A percentile compares a stretch with the other conserved stretches of the same genome.
Evolutionary conservation across 1,284 basidiomycete genomes (phyloP).

Genomic region (Malassezia pachydermatis): DNA sequence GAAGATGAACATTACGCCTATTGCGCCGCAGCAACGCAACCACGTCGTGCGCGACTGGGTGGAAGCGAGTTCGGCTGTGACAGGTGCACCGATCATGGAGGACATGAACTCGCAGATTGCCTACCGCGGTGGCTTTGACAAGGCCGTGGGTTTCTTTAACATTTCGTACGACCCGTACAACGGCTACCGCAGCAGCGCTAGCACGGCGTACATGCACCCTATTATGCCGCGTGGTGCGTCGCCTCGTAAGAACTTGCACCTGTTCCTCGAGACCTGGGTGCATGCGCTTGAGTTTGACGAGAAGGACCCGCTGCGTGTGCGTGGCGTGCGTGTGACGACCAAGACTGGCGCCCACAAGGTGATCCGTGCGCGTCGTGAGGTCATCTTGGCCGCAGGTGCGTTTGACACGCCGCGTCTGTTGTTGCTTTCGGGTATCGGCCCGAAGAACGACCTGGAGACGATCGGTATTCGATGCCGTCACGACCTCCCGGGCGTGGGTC

Average conservation of each 20-base stretch:
- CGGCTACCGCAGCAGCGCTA: constrained; percentile 41
- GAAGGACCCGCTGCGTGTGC: constrained; percentile 24
- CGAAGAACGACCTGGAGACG: constrained; percentile 49
- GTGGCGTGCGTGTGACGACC: constrained; percentile 32
- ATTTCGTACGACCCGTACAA: constrained; percentile 48
- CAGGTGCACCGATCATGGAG: constrained; percentile 41
- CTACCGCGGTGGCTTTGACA: constrained; percentile 35
- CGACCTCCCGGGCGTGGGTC: constrained; percentile 53
- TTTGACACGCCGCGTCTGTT: constrained; percentile 53
- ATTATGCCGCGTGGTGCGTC: constrained; percentile 46
- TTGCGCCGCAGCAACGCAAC: constrained; percentile 46
- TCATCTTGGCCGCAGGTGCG: constrained; percentile 46
- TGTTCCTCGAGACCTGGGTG: constrained; percentile 49
- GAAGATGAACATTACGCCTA: constrained; percentile 48
- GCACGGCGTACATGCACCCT: constrained; percentile 47
- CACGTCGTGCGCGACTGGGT: constrained; percentile 48
- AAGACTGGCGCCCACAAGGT: constrained; percentile 35
- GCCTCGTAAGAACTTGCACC: constrained; percentile 44
- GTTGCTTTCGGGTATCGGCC: constrained; percentile 54
- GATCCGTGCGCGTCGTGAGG: constrained; percentile 38
- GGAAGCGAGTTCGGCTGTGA: constrained; percentile 29
- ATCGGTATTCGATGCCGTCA: constrained; percentile 50
- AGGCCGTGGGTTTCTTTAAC: constrained; percentile 48
- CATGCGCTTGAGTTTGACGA: constrained; percentile 27
- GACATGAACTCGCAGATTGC: constrained; percentile 45